Percentiles rank a stretch among this genome's conserved stretches.
Evolutionary conservation across 2,329 filamentous ascomycete species (phyloP).

Genomic region (Tolypocladium tropicale): DNA sequence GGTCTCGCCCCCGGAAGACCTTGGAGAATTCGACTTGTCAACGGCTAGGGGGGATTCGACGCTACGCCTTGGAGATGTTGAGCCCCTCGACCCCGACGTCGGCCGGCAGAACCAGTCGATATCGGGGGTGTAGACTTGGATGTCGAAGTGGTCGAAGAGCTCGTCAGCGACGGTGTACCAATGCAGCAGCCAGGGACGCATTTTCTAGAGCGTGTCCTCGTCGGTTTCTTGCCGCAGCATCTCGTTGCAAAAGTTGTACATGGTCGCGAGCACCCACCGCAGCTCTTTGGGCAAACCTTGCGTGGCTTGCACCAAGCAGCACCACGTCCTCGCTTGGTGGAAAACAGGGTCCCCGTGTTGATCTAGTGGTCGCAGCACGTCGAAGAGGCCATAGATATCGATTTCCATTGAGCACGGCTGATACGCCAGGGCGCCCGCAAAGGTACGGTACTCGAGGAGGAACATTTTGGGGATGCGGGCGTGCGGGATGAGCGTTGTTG

Average conservation of each 20-base stretch:
- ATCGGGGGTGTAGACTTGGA: conserved; percentile 9
- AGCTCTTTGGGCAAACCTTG: conserved; percentile 15
- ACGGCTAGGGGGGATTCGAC: not conserved
- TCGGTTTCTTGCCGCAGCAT: conserved; percentile 11
- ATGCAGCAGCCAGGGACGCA: conserved; percentile 18
- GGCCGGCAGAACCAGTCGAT: conserved; percentile 14
- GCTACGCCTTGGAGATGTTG: not conserved
- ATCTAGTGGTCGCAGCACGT: conserved; percentile 11
- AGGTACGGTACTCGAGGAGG: conserved; percentile 17
- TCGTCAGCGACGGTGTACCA: conserved; percentile 16
- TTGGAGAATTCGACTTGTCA: not conserved
- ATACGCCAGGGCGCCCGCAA: conserved; percentile 13
- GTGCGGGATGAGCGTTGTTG: conserved; percentile 13
- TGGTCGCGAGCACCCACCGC: conserved; percentile 19
- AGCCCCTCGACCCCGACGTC: not conserved
- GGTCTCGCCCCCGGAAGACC: not conserved
- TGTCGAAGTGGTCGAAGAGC: conserved; percentile 10
- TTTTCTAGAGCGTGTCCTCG: conserved; percentile 10
- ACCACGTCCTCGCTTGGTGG: conserved; percentile 18
- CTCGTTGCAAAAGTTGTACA: conserved; percentile 20
- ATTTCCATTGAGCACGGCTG: conserved; percentile 18
- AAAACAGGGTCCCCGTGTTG: conserved; percentile 13
- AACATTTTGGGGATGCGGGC: conserved; percentile 8
- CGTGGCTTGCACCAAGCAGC: conserved; percentile 16
- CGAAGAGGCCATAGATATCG: conserved; percentile 10